Conservation (phyloP, 106 monocot species). For the Alisma plantagoaquatica region DNA sequence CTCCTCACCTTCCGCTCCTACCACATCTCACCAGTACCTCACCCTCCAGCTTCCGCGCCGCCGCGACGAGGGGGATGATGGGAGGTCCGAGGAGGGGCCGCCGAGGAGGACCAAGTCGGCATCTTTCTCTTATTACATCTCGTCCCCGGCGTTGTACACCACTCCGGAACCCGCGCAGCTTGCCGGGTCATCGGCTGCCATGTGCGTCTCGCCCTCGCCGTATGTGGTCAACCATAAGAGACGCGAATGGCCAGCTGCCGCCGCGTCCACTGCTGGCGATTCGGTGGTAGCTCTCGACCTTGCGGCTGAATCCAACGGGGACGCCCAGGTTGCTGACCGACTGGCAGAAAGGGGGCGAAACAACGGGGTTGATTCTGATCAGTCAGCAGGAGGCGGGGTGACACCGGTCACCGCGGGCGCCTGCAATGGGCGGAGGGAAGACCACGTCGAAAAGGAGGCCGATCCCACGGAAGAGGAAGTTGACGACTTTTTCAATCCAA, state of each 20-base stretch:
- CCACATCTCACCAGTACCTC: too few relatives aligned
- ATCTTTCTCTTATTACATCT: constrained; percentile 7
- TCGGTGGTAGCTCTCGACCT: neutral
- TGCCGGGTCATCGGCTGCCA: constrained; percentile 8
- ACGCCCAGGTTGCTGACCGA: too few relatives aligned
- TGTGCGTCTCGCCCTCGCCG: constrained; percentile 20
- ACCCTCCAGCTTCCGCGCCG: too few relatives aligned
- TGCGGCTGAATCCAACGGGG: too few relatives aligned
- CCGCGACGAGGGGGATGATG: neutral
- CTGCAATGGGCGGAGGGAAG: too few relatives aligned
- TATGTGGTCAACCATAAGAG: constrained; percentile 33
- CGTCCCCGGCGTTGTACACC: constrained; percentile 25
- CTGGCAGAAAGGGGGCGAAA: too few relatives aligned
- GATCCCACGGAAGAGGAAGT: constrained; percentile 4
- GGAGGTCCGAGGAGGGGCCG: too few relatives aligned
- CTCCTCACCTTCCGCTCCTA: neutral
- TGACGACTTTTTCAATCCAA: constrained; percentile 27
- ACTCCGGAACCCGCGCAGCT: constrained; percentile 17
- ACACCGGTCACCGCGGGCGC: too few relatives aligned
- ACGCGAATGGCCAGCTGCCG: constrained; percentile 4
- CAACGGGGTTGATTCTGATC: too few relatives aligned
- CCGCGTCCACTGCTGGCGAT: neutral
- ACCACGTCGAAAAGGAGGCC: too few relatives aligned
- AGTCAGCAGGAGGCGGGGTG: too few relatives aligned
- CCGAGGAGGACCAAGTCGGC: neutral